phyloP scores from a whole-genome alignment of 306 rosid species.

The Parietaria judaica region DNA sequence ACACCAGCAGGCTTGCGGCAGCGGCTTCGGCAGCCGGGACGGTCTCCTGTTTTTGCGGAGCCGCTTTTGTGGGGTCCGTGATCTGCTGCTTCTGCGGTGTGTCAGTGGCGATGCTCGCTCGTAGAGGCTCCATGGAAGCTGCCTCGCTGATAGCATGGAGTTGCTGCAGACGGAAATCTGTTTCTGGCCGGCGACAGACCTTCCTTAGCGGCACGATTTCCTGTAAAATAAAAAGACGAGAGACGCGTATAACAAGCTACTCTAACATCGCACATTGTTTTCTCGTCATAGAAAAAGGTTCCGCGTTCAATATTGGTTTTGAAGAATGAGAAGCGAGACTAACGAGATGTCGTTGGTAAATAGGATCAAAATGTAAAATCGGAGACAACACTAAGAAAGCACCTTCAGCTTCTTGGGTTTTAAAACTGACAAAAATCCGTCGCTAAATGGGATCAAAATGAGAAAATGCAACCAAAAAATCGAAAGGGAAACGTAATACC shows the following conservation, averaged over 20 bases:
- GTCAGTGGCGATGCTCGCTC: conserved; percentile 35
- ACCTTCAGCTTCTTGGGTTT: too few relatives aligned
- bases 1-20: conserved; percentile 4
- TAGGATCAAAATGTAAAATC: too few relatives aligned
- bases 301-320: too few relatives aligned
- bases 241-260: neutral
- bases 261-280: too few relatives aligned
- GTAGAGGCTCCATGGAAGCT: conserved; percentile 45
- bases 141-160: conserved; percentile 72
- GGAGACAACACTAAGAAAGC: too few relatives aligned
- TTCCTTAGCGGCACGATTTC: conserved; percentile 93
- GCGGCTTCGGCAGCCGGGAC: conserved; percentile 23
- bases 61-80: conserved; percentile 18
- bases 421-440: too few relatives aligned
- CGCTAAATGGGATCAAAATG: too few relatives aligned
- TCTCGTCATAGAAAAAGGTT: too few relatives aligned
- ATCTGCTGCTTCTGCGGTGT: conserved; percentile 46
- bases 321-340: too few relatives aligned
- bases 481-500: conserved; percentile 32
- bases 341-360: too few relatives aligned
- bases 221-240: conserved; percentile 28
- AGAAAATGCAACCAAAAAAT: too few relatives aligned
- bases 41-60: conserved; percentile 38
- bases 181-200: conserved; percentile 92
- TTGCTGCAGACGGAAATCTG: conserved; percentile 85